A percentile compares a stretch with the other conserved stretches of the same genome.
phyloP scores from a whole-genome alignment of 495 filamentous ascomycete genomes.

The Patellaria atrata region DNA sequence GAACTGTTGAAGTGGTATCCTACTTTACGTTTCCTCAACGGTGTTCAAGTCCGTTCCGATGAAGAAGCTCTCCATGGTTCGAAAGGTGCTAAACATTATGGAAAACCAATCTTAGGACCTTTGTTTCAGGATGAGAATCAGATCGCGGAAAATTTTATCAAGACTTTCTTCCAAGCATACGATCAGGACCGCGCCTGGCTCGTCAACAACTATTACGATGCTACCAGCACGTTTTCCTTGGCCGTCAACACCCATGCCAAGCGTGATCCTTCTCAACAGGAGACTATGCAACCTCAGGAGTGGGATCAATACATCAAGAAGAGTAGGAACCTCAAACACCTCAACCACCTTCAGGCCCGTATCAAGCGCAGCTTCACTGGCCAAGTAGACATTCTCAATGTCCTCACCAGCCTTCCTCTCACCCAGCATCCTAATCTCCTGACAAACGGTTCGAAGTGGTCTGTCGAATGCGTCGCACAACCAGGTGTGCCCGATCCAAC shows the following conservation, averaged over 20 bases:
- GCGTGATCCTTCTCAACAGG: constrained; percentile 29
- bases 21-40: constrained; percentile 55
- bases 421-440: constrained; percentile 61
- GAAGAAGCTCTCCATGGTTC: constrained; percentile 40
- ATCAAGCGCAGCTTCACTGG: constrained; percentile 54
- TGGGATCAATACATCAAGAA: constrained; percentile 69
- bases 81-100: constrained; percentile 32
- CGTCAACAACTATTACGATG: constrained; percentile 57
- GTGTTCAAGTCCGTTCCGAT: constrained; percentile 51
- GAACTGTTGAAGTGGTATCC: constrained; percentile 77
- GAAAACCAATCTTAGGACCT: constrained; percentile 49
- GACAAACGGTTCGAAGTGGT: constrained; percentile 49
- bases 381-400: constrained; percentile 44
- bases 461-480: constrained; percentile 68
- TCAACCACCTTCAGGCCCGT: constrained; percentile 42
- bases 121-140: constrained; percentile 63
- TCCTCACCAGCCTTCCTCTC: constrained; percentile 54
- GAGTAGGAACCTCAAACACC: constrained; percentile 65
- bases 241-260: constrained; percentile 53
- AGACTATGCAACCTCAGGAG: constrained; percentile 21
- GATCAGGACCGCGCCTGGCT: constrained; percentile 56
- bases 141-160: constrained; percentile 61
- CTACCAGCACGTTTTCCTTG: constrained; percentile 61
- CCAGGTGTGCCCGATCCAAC: constrained; percentile 55
- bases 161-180: constrained; percentile 57